phyloP scores from a whole-genome alignment of 2,329 filamentous ascomycete genomes.

The Dichotomopilus funicola region DNA sequence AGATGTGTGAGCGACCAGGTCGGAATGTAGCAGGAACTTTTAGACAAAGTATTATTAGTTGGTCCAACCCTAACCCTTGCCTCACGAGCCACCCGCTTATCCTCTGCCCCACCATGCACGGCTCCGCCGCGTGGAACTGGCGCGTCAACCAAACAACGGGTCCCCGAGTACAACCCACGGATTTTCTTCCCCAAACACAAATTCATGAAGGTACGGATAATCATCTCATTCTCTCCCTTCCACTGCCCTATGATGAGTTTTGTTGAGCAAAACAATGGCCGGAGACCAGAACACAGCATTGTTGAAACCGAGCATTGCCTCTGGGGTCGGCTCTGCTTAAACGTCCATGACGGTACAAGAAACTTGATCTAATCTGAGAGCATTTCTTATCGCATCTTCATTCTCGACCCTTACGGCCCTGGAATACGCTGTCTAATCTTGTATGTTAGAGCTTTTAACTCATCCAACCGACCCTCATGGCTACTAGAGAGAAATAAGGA shows the following conservation, averaged over 20 bases:
- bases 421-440: slow-evolving; percentile 30
- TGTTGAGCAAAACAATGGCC: slow-evolving; percentile 23
- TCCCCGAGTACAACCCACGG: neutral
- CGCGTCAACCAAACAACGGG: too few species aligned
- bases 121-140: too few species aligned
- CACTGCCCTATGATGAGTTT: slow-evolving; percentile 20
- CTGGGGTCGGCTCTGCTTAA: slow-evolving; percentile 40
- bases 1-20: too few species aligned
- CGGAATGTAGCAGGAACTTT: too few species aligned
- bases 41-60: too few species aligned
- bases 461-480: slow-evolving; percentile 35
- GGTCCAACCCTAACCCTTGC: too few species aligned
- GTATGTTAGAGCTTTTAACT: slow-evolving; percentile 30
- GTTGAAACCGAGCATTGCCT: slow-evolving; percentile 46
- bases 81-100: too few species aligned
- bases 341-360: slow-evolving; percentile 38
- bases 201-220: neutral
- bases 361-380: slow-evolving; percentile 63
- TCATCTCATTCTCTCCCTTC: neutral
- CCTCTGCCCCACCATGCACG: too few species aligned
- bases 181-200: neutral
- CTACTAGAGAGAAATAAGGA: slow-evolving; percentile 49
- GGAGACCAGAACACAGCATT: slow-evolving; percentile 32
- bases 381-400: slow-evolving; percentile 6
- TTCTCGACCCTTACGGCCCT: neutral